These are phyloP conservation scores for Calcarisporium arbuscula DNA, from an alignment of 2,329 filamentous ascomycete genomes.

Conservation along the genomic window DNA sequence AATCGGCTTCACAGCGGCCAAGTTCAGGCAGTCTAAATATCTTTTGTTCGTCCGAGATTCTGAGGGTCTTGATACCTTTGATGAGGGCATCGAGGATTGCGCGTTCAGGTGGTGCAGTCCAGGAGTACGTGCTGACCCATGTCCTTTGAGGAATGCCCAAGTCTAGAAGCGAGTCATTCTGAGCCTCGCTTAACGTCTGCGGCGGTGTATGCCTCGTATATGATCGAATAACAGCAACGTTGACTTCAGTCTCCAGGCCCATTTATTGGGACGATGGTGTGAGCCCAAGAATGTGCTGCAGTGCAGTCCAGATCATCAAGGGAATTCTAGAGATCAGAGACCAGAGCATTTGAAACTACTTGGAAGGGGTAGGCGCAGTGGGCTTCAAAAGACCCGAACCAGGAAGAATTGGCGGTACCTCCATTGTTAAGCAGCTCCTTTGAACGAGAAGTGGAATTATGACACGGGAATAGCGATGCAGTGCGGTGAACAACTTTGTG, in stretches of 20 bases:
- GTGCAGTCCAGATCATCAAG: no score
- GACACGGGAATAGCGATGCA: no score
- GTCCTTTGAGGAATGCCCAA: slow-evolving; percentile 68
- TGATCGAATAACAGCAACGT: slow-evolving; percentile 64
- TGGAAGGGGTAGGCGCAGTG: no score
- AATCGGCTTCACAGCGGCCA: slow-evolving; percentile 61
- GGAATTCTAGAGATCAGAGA: no score
- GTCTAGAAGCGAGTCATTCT: slow-evolving; percentile 56
- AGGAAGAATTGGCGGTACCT: no score
- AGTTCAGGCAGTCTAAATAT: slow-evolving; percentile 41
- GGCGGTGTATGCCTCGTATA: slow-evolving; percentile 44
- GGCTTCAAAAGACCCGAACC: no score
- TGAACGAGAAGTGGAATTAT: no score
- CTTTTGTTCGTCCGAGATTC: no score
- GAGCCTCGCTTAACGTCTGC: slow-evolving; percentile 52
- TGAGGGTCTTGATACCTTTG: slow-evolving; percentile 39
- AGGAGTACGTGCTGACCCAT: slow-evolving; percentile 69
- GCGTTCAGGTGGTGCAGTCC: slow-evolving; percentile 52
- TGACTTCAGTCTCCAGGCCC: slow-evolving; percentile 69
- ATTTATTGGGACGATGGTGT: slow-evolving; percentile 70
- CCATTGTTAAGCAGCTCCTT: no score
- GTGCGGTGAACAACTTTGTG: no score
- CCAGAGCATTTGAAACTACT: no score
- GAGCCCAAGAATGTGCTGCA: slow-evolving; percentile 59
- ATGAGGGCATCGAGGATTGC: slow-evolving; percentile 53